These are phyloP conservation scores for Crinitomyces ghanaensis DNA, from an alignment of 805 yeast genomes.

Conservation along the genomic window DNA sequence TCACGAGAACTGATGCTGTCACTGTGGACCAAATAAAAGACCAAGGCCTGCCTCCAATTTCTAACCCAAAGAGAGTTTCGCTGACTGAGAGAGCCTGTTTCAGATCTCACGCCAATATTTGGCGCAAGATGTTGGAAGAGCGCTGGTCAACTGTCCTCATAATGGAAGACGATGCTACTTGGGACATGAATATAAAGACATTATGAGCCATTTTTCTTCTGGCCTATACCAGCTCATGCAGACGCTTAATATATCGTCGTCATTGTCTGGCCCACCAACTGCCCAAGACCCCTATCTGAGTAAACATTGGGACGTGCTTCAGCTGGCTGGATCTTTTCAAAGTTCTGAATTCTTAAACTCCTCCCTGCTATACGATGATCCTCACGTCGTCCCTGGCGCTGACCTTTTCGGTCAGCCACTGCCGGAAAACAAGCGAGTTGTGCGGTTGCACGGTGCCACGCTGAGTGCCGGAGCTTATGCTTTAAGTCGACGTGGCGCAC, in stretches of 20 bases:
- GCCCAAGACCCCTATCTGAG: conserved; percentile 8
- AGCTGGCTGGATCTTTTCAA: conserved; percentile 7
- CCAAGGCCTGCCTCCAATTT: conserved; percentile 7
- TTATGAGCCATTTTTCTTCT: conserved; percentile 3
- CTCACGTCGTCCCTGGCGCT: conserved; percentile 1
- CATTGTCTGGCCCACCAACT: conserved; percentile 4
- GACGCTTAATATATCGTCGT: background rate
- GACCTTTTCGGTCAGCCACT: conserved; percentile 5
- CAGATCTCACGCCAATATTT: conserved; percentile 10
- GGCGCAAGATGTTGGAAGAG: conserved; percentile 8
- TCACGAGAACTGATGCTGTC: conserved; percentile 3
- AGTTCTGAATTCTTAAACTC: background rate
- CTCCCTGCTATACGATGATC: conserved; percentile 4
- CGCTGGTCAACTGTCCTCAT: conserved; percentile 6
- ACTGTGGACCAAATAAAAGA: conserved; percentile 1
- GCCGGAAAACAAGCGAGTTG: conserved; percentile 2
- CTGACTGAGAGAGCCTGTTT: conserved; percentile 5
- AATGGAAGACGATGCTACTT: conserved; percentile 12
- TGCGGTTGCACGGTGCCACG: conserved; percentile 6
- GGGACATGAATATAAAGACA: conserved; percentile 8
- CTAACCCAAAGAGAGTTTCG: background rate
- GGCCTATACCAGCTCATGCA: conserved; percentile 7
- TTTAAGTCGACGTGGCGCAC: conserved; percentile 6
- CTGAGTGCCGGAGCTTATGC: conserved; percentile 11
- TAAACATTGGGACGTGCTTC: conserved; percentile 9